These are phyloP conservation scores for Cyberlindnera samutprakarnensis DNA, from an alignment of 805 yeast genomes.

Conservation along the genomic window DNA sequence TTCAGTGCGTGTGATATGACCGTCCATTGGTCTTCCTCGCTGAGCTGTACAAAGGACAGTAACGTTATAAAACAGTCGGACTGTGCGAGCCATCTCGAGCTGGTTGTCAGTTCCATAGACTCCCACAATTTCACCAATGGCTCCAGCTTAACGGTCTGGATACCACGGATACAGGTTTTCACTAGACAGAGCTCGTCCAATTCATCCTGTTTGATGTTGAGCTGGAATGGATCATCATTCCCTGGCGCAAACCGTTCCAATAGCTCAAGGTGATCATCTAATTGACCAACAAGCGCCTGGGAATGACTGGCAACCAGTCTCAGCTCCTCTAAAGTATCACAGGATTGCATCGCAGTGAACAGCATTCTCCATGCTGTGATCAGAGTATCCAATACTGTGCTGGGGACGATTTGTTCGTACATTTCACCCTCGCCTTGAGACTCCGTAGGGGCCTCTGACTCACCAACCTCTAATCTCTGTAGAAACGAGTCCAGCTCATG, in stretches of 20 bases:
- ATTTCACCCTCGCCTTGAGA: conserved; percentile 9
- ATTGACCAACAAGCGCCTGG: conserved; percentile 2
- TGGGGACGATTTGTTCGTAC: conserved; percentile 21
- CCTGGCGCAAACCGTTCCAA: conserved; percentile 1
- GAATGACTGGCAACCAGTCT: conserved; percentile 3
- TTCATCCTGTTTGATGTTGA: conserved; percentile 8
- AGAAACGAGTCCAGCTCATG: conserved; percentile 15
- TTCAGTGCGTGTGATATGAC: conserved; percentile 8
- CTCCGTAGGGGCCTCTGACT: conserved; percentile 7
- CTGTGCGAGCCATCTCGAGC: conserved; percentile 10
- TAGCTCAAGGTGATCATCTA: conserved; percentile 1
- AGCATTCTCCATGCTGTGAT: conserved; percentile 7
- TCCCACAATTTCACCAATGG: conserved; percentile 8
- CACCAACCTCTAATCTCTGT: conserved; percentile 10
- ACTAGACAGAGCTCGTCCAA: conserved; percentile 10
- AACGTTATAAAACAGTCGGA: conserved; percentile 13
- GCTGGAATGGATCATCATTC: conserved; percentile 1
- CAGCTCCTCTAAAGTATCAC: conserved; percentile 12
- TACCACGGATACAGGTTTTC: conserved; percentile 8
- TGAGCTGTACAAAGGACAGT: not conserved
- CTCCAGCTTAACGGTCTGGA: conserved; percentile 4
- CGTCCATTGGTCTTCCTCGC: conserved; percentile 11
- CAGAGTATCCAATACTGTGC: conserved; percentile 14
- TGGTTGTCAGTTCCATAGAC: not conserved
- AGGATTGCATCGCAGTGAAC: conserved; percentile 8